Evolutionary conservation across 345 rosid genomes (phyloP).

Genomic region (Salix brachista): DNA sequence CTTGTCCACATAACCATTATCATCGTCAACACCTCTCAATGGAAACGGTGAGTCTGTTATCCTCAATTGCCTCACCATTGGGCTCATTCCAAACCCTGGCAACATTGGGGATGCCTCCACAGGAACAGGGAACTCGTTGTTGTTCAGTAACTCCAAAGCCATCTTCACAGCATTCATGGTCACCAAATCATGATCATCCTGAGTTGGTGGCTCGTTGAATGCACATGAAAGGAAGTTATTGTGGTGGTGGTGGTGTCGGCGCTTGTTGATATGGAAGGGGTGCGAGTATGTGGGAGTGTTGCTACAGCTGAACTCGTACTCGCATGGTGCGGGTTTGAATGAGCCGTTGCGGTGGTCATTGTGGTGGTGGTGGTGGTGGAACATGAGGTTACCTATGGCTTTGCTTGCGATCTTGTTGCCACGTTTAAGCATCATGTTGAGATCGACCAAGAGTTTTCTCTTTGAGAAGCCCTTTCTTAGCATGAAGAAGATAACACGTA

Average conservation of each 20-base stretch:
- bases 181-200: conserved; percentile 40
- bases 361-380: conserved; percentile 46
- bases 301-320: conserved; percentile 96
- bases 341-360: conserved; percentile 15
- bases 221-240: conserved; percentile 52
- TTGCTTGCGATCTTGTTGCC: conserved; percentile 68
- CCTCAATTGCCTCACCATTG: conserved; percentile 70
- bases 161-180: conserved; percentile 42
- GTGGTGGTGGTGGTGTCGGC: conserved; percentile 24
- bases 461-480: conserved; percentile 58
- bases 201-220: conserved; percentile 53
- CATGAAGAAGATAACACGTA: conserved; percentile 66
- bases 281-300: conserved; percentile 64
- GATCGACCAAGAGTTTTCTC: conserved; percentile 60
- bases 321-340: conserved; percentile 17
- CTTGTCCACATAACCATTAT: conserved; percentile 49
- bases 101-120: conserved; percentile 62
- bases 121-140: conserved; percentile 14
- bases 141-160: conserved; percentile 57
- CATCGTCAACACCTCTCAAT: conserved; percentile 48
- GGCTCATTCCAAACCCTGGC: conserved; percentile 82
- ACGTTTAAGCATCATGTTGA: conserved; percentile 70
- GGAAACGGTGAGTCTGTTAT: conserved; percentile 96
- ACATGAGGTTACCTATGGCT: conserved; percentile 56
- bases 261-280: conserved; percentile 34